phyloP scores from a whole-genome alignment of 495 filamentous ascomycete species.

The Margaritispora aquatica region DNA sequence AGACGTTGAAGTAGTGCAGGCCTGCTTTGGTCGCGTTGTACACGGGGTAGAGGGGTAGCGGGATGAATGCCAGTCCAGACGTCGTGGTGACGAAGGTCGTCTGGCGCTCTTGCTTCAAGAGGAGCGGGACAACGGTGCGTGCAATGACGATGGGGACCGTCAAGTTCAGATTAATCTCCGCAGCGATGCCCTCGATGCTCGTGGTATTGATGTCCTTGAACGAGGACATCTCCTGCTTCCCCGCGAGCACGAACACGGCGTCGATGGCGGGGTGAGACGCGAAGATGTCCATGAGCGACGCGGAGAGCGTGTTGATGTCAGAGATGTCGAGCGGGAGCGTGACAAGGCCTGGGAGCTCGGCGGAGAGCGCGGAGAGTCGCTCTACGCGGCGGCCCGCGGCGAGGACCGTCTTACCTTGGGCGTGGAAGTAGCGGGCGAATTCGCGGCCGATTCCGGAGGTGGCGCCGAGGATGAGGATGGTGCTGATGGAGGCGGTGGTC shows the following conservation, averaged over 20 bases:
- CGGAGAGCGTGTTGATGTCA: constrained; percentile 23
- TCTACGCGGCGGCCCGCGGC: constrained; percentile 33
- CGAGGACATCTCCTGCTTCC: constrained; percentile 23
- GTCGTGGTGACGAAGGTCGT: constrained; percentile 26
- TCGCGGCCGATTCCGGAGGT: constrained; percentile 42
- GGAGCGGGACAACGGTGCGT: constrained; percentile 24
- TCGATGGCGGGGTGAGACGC: constrained; percentile 29
- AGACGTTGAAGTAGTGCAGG: constrained; percentile 79
- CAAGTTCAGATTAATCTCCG: constrained; percentile 24
- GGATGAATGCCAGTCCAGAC: constrained; percentile 30
- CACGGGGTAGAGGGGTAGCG: constrained; percentile 37
- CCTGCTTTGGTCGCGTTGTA: constrained; percentile 97
- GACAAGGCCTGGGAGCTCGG: constrained; percentile 29
- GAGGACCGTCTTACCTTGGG: constrained; percentile 37
- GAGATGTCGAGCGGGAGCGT: constrained; percentile 25
- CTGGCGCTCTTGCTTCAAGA: constrained; percentile 26
- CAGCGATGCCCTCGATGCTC: constrained; percentile 19
- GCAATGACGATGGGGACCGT: constrained; percentile 29
- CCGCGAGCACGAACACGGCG: constrained; percentile 30
- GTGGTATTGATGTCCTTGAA: constrained; percentile 23
- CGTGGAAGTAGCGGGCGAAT: constrained; percentile 34
- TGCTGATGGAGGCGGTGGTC: constrained; percentile 19
- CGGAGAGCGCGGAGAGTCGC: constrained; percentile 23
- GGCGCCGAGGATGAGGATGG: constrained; percentile 37
- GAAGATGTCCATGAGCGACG: constrained; percentile 22